These are phyloP conservation scores for Crinitomyces ghanaensis DNA, from an alignment of 805 yeast genomes.

Conservation along the genomic window DNA sequence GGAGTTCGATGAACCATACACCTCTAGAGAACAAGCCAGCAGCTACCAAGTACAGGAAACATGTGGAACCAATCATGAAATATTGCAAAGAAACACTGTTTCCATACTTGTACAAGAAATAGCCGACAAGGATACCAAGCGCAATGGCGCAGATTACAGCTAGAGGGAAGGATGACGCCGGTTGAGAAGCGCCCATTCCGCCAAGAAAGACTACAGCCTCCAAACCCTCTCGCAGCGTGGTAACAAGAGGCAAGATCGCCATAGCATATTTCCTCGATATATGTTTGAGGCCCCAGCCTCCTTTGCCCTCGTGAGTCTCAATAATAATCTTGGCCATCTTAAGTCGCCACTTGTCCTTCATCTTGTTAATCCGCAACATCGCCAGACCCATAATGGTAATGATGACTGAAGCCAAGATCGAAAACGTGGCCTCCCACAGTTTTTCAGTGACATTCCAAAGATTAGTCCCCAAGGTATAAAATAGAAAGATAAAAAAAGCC, in stretches of 20 bases:
- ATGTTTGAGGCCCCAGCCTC: conserved; percentile 11
- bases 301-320: conserved; percentile 19
- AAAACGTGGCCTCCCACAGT: conserved; percentile 78
- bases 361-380: conserved; percentile 64
- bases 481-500: conserved; percentile 51
- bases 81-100: conserved; percentile 63
- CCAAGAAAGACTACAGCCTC: conserved; percentile 90
- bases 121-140: conserved; percentile 54
- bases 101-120: conserved; percentile 63
- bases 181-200: conserved; percentile 71
- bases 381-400: conserved; percentile 84
- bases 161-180: conserved; percentile 50
- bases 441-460: conserved; percentile 82
- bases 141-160: conserved; percentile 49
- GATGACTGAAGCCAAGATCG: conserved; percentile 63
- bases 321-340: conserved; percentile 37
- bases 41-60: conserved; percentile 72
- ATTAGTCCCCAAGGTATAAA: conserved; percentile 71
- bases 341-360: conserved; percentile 72
- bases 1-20: conserved; percentile 81
- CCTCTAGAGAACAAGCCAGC: conserved; percentile 83
- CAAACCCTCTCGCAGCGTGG: conserved; percentile 79
- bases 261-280: conserved; percentile 45
- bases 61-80: conserved; percentile 63
- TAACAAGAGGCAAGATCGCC: conserved; percentile 70